A percentile compares a stretch with the other conserved stretches of the same genome.
Conservation (phyloP, 371 early-diverging fungal species). For the Synchytrium microbalum region DNA sequence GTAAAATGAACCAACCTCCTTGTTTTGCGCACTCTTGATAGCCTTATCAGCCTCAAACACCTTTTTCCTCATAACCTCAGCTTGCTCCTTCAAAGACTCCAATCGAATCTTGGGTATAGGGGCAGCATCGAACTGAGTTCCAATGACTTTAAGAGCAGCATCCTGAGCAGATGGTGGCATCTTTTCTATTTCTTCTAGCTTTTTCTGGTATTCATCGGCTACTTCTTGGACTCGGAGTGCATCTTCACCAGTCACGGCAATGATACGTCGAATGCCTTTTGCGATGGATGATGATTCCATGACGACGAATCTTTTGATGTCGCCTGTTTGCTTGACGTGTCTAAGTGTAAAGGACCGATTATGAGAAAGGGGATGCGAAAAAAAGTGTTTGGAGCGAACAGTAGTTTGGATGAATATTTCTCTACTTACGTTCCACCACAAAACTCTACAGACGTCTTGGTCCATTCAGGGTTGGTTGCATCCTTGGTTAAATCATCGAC, state of each 20-base stretch:
- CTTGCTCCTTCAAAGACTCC: conserved; percentile 42
- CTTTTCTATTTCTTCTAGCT: conserved; percentile 45
- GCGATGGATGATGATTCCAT: conserved; percentile 92
- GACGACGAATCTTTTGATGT: conserved; percentile 85
- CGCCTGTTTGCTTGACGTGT: conserved; percentile 88
- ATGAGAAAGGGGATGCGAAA: background rate
- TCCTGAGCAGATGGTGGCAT: conserved; percentile 49
- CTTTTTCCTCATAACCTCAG: conserved; percentile 63
- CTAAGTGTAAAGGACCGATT: conserved; percentile 11
- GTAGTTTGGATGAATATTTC: background rate
- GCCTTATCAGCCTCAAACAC: conserved; percentile 87
- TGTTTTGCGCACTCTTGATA: conserved; percentile 72
- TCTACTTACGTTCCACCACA: conserved; percentile 92
- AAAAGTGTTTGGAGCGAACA: background rate
- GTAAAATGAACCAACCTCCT: conserved; percentile 37
- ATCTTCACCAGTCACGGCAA: conserved; percentile 93
- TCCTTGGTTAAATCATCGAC: conserved; percentile 82
- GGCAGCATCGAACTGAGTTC: conserved; percentile 19
- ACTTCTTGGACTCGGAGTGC: conserved; percentile 58
- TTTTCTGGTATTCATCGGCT: conserved; percentile 56
- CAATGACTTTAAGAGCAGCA: conserved; percentile 64
- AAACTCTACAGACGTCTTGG: conserved; percentile 83
- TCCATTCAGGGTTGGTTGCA: conserved; percentile 74
- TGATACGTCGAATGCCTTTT: conserved; percentile 96
- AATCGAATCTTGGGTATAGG: background rate